phyloP scores from a whole-genome alignment of 768 basidiomycete species.

The Podaxis rugospora region DNA sequence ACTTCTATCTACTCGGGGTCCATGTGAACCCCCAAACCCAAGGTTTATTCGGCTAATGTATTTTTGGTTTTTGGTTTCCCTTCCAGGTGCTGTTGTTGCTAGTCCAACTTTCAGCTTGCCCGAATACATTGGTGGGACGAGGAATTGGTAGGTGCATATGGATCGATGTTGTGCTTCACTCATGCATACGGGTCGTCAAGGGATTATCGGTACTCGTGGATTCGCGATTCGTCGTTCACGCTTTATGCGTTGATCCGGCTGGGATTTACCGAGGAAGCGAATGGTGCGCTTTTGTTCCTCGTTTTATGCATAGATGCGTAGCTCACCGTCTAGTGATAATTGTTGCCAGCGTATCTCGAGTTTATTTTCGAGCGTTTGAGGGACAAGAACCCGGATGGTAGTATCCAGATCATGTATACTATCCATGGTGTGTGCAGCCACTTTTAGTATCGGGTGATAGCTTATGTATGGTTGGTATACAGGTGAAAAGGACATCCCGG shows the following conservation, averaged over 20 bases:
- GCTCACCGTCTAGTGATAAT: too few relatives aligned
- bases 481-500: conserved; percentile 78
- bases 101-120: conserved; percentile 95
- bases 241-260: conserved; percentile 91
- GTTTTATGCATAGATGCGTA: conserved; percentile 1
- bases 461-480: not conserved
- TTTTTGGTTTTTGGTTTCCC: not conserved
- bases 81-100: conserved; percentile 80
- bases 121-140: conserved; percentile 83
- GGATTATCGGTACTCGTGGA: conserved; percentile 81
- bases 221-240: conserved; percentile 95
- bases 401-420: conserved; percentile 95
- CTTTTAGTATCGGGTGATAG: not conserved
- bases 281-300: conserved; percentile 42
- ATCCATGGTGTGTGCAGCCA: conserved; percentile 62
- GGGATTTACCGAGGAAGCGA: conserved; percentile 91
- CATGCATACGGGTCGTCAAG: conserved; percentile 21
- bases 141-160: conserved; percentile 65
- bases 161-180: not conserved
- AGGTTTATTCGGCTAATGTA: not conserved
- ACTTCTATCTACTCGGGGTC: not conserved
- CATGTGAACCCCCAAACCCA: not conserved
- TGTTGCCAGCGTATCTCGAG: conserved; percentile 70
- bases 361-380: conserved; percentile 84
- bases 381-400: conserved; percentile 85